Base-by-base conservation (phyloP, 73 alveolate species). In the Urostyla sp. region DNA sequence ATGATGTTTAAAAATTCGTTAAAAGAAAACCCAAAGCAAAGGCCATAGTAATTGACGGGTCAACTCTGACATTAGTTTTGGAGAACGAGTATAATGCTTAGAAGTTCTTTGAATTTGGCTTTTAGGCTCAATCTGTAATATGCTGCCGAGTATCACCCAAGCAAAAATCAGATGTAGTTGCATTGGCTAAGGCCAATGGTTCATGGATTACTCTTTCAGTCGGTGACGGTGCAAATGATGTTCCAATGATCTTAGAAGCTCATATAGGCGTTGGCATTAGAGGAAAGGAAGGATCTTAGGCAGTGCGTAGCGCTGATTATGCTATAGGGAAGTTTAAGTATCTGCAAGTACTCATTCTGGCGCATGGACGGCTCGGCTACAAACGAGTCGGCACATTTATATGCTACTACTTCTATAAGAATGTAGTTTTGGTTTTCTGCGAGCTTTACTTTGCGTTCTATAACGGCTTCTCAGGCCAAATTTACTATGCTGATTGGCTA, bases 221-320 rank as follows among this genome's bases (percentile, higher is more conserved):
- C 36, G 99, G 99, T 24, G 99, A 97, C 87, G 99, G 99, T 52
- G 99, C 98, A 8, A 97, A 97, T 93, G 99, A 96, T 84, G 99
- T 97, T 26, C 94, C 98, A 4, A 96, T 96, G 99, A 89, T 97
- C 37, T 54, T 79, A 85, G 93, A 91, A 67, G 94, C 97, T 18
- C 90, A 91, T 48, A 75, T 91, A 0, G 97, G 97, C 21, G 90
- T 91, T 27, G 99, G 99, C 31, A 89, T 95, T n/a, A 91, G 92
- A 44, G 99, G 99, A 37, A 90, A 90, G 75, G 99, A 95, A 89
- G 99, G 99, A 0, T 85, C 94, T 24, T 96, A 95, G 52, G 99
- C 99, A 31, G 98, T 90, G 49, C 82, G 96, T 78, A 80, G 97
- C n/a, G 94, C 98, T n/a, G 99, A 95, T 61, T 92, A 87, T 50